phyloP scores from a whole-genome alignment of 108 stramenopile species.

The Skeletonema costatum region DNA sequence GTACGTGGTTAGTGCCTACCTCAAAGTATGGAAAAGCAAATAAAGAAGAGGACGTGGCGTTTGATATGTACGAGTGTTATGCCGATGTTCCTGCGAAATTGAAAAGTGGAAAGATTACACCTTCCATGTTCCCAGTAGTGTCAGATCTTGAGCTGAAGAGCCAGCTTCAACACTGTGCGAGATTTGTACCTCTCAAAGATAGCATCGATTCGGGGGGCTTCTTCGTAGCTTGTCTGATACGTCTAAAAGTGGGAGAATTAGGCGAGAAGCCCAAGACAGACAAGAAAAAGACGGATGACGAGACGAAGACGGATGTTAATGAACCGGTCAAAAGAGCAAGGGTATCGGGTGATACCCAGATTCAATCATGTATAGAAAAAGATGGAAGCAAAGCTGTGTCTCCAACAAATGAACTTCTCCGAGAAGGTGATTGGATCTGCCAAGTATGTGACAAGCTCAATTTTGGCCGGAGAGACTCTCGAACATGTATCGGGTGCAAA shows the following conservation, averaged over 20 bases:
- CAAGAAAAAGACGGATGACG: not conserved
- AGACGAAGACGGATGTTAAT: not conserved
- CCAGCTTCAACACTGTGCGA: not conserved
- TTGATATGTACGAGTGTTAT: slow-evolving; percentile 6
- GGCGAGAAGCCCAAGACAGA: not conserved
- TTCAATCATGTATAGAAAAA: not conserved
- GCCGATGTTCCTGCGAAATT: slow-evolving; percentile 5
- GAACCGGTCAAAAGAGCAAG: not conserved
- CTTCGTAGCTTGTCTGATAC: slow-evolving; percentile 15
- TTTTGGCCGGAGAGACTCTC: slow-evolving; percentile 11
- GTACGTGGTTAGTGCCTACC: slow-evolving; percentile 5
- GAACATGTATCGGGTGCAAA: slow-evolving; percentile 6
- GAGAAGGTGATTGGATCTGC: slow-evolving; percentile 20
- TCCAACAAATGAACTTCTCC: not conserved
- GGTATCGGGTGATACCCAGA: not conserved
- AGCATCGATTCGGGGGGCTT: slow-evolving; percentile 12
- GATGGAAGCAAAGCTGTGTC: not conserved
- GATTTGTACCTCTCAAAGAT: slow-evolving; percentile 13
- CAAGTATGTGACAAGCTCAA: slow-evolving; percentile 6
- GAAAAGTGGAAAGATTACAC: slow-evolving; percentile 5
- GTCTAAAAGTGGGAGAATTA: slow-evolving; percentile 5
- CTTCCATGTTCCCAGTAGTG: slow-evolving; percentile 11
- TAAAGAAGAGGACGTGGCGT: not conserved
- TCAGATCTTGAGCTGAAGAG: not conserved
- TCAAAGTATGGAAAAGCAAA: slow-evolving; percentile 8